Evolutionary conservation across 257 asterid genomes (phyloP), one percentile per base, ranked within the genome.

Genomic region (Galeopsis tetrahit): DNA sequence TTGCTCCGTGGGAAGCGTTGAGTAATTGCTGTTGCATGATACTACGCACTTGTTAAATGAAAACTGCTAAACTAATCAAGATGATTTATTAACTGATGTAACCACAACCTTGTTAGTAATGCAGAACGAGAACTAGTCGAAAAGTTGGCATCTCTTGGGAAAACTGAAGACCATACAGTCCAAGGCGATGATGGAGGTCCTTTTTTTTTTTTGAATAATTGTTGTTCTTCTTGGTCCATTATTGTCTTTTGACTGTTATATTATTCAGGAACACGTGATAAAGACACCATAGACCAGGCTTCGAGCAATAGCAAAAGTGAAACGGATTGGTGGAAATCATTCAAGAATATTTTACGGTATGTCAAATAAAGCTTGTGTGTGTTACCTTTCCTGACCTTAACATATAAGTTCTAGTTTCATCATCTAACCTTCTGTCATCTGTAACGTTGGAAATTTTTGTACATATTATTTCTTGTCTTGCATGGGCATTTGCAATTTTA

Each of bases 81-180:
- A 52, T 53, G 8, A 49, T 63, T 63, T 31, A 48, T 66, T 40
- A 21, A 67, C 73, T 81, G 77, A 80, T 67, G 59, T 76, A 48
- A 28, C 66, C 52, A 74, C 66, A 43, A 55, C 72, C n/a, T 70
- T 78, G 58, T 71, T 82, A 94, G 99, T 77, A 83, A 85, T 77
- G 88, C 85, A 82, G 97, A 94, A 64, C 93, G 90, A 21, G 78
- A 74, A 72, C 87, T 90, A 28, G 92, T 94, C 68, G 85, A 88
- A 82, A 83, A 87, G 82, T 82, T 91, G 90, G 96, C 93, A 33
- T 85, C 91, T 68, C 82, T 88, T 72, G 70, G 89, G 90, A 72
- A 74, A 63, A 79, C 86, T 74, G 78, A 55, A 61, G 81, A 83
- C 69, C 14, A 68, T 49, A 33, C 81, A 35, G 62, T 70, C 55